These are phyloP conservation scores for Bryum argenteum DNA, from an alignment of 225 moss, liverwort and hornwort species.

Conservation along the genomic window DNA sequence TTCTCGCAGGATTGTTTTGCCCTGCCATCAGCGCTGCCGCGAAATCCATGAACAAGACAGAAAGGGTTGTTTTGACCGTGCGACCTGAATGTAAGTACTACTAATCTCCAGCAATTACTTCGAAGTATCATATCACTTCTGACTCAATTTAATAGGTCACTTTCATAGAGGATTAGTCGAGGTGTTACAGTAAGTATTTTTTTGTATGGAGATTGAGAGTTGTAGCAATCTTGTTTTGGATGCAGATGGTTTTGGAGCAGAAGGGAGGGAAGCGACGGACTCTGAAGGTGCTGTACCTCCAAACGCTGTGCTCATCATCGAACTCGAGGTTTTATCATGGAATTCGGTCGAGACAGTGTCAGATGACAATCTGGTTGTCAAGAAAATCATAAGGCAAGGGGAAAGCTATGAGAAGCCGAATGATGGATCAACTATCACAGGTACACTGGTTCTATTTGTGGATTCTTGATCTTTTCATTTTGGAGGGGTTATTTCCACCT, in stretches of 20 bases:
- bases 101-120: conserved; percentile 4
- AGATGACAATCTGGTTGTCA: conserved; percentile 76
- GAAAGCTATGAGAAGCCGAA: conserved; percentile 92
- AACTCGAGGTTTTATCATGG: conserved; percentile 83
- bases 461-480: background rate
- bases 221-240: conserved; percentile 18
- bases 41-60: conserved; percentile 77
- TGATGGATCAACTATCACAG: conserved; percentile 71
- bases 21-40: conserved; percentile 71
- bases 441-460: conserved; percentile 28
- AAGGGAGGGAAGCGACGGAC: conserved; percentile 54
- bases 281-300: conserved; percentile 65
- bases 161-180: too few relatives aligned
- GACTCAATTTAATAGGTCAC: background rate
- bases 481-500: background rate
- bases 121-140: background rate
- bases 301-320: conserved; percentile 61
- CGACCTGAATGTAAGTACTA: conserved; percentile 71
- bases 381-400: conserved; percentile 73
- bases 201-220: background rate
- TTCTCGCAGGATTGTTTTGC: conserved; percentile 73
- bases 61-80: conserved; percentile 69
- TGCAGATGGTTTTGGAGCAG: conserved; percentile 82
- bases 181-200: background rate
- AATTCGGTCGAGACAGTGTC: conserved; percentile 77